Base-by-base conservation (phyloP, 352 stramenopile species). In the Phytophthora hybrid region DNA sequence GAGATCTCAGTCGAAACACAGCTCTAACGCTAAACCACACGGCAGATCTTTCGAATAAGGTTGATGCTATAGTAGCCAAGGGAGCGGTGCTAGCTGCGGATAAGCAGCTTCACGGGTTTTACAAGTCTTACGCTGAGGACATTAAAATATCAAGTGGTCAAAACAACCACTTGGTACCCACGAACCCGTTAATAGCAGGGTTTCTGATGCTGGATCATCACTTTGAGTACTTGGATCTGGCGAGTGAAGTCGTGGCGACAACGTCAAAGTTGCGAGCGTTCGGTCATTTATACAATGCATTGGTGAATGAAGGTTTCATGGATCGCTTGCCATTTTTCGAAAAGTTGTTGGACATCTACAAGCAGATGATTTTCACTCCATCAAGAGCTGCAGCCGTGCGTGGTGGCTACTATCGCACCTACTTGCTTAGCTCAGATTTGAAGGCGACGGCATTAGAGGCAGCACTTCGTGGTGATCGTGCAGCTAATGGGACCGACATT, bases 201-300 rank as follows among this genome's bases (percentile, higher is more conserved):
- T 74, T 49, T n/a, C 44, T 66, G 29, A 68, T 76, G 56, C 41
- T 82, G 13, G 60, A 76, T 29, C 32, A 74, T 26, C 56, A 77
- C 29, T 73, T 75, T 21, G 34, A 63, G 31, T 79, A 73, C 37
- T 55, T 78, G 8, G 14, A 6, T 46, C 26, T 57, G 66, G 68
- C 32, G 31, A 68, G 19, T 37, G 73, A 19, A 31, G 6, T 49
- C 18, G 14, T 69, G 31, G 55, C 53, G 69, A 37, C 66, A 21
- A 49, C 75, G 18, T 67, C 63, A 3, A 74, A 52, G 0, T 59
- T 73, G 47, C 52, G 69, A 21, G 66, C 66, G 18, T 81, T 83
- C n/a, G 34, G 66, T 0, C 66, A 83, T 31, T 39, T 84, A 29
- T 84, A 80, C 51, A 64, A 68, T 32, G 68, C 71, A 5, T 53